A percentile compares a stretch with the other conserved stretches of the same genome.
Evolutionary conservation across 768 basidiomycete species (phyloP).

Genomic region (Rhodotorula kratochvilovae): DNA sequence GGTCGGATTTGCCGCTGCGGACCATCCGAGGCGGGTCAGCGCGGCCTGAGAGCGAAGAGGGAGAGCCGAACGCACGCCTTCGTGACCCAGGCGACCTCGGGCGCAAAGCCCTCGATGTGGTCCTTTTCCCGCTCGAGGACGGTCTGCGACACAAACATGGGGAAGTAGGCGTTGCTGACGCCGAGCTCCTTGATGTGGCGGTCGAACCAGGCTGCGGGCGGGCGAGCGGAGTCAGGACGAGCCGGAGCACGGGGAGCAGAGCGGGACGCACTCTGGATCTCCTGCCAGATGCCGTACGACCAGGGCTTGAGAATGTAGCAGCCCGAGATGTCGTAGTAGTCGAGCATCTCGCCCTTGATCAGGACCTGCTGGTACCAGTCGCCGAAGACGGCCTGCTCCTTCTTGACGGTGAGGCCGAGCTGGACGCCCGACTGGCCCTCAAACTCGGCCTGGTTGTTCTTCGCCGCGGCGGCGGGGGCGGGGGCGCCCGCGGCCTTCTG

Average conservation of each 20-base stretch:
- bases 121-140: slow-evolving; percentile 95
- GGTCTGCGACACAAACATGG: slow-evolving; percentile 91
- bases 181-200: slow-evolving; percentile 67
- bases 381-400: slow-evolving; percentile 43
- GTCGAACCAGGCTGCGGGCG: slow-evolving; percentile 78
- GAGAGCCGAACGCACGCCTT: slow-evolving; percentile 62
- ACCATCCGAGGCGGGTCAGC: not conserved
- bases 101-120: slow-evolving; percentile 98
- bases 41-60: not conserved
- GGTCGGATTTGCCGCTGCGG: slow-evolving; percentile 77
- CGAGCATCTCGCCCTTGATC: slow-evolving; percentile 96
- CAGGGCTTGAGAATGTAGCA: slow-evolving; percentile 98
- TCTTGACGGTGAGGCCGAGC: slow-evolving; percentile 44
- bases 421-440: slow-evolving; percentile 40
- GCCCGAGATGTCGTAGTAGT: slow-evolving; percentile 97
- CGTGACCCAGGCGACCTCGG: slow-evolving; percentile 99
- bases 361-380: slow-evolving; percentile 59
- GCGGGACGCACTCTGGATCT: slow-evolving; percentile 68
- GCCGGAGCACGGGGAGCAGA: not conserved
- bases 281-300: slow-evolving; percentile 96
- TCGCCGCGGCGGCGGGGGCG: not conserved
- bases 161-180: slow-evolving; percentile 97
- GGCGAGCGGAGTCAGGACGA: not conserved
- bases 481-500: slow-evolving; percentile 6
- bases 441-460: slow-evolving; percentile 13